Base-by-base conservation (phyloP, 805 yeast species). In the Middelhovenomyces tepae region DNA sequence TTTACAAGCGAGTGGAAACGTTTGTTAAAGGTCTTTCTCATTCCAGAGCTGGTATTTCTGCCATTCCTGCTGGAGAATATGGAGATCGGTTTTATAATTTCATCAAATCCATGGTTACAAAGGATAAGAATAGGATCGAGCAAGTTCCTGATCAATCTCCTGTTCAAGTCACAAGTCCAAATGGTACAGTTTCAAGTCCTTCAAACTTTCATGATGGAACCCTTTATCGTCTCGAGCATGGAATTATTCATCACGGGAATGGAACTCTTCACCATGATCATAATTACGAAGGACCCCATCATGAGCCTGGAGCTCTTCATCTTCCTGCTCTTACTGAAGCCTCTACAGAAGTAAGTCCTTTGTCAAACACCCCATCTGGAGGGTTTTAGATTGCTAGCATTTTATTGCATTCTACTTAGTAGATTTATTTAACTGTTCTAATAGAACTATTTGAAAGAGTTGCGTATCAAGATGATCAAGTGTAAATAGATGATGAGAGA, bases 51-150 rank as follows among this genome's bases (percentile, higher is more conserved):
- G 69, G 78, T 3, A 76, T 93, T 2, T 82, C 94, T 45, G 93
- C 98, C 0, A 66, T 91, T 8, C 97, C 99, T 0, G 87, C 97
- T 0, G 48, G 50, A 4, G 97, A 87, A 47, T 91, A 91, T 50
- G 96, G 95, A 6, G 78, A 79, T 36, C 67, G 99, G 47, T 87
- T 91, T 53, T 63, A 78, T 38, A 63, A 65, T 13, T 91, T 91
- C 52, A 75, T 91, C 35, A 46, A 44, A 23, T 28, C 42, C 15
- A 39, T 31, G 3, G 42, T 42, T n/a, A 19, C 32, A 4, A n/a
- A n/a, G n/a, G n/a, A n/a, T n/a, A n/a, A n/a, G n/a, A n/a, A n/a
- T n/a, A n/a, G n/a, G n/a, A n/a, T n/a, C n/a, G n/a, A n/a, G n/a
- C n/a, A n/a, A n/a, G n/a, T n/a, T n/a, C n/a, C n/a, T n/a, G n/a